A percentile compares a stretch with the other conserved stretches of the same genome.
Conservation (phyloP, 1,284 basidiomycete genomes). For the Malassezia sp. region DNA sequence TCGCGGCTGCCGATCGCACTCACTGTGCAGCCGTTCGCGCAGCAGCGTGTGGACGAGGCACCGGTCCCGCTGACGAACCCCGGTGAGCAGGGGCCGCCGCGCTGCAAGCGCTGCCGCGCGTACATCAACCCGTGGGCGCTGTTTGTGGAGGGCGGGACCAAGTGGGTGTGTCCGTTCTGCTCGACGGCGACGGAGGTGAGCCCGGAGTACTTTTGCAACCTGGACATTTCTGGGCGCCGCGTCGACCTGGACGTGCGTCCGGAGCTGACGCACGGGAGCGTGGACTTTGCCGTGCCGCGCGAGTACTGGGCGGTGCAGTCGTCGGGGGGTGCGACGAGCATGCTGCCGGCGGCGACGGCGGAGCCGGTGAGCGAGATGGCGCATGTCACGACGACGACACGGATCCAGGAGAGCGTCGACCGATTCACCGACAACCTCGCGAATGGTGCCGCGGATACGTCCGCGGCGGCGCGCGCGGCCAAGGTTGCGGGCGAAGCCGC, state of each 20-base stretch:
- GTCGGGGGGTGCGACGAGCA: conserved; percentile 21
- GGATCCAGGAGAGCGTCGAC: conserved; percentile 19
- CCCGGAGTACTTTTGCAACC: conserved; percentile 68
- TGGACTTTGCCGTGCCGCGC: conserved; percentile 75
- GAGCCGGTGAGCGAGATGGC: conserved; percentile 25
- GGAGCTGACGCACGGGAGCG: conserved; percentile 78
- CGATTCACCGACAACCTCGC: conserved; percentile 5
- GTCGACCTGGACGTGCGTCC: conserved; percentile 72
- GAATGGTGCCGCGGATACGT: conserved; percentile 19
- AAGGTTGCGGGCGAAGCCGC: conserved; percentile 41
- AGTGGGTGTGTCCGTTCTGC: conserved; percentile 90
- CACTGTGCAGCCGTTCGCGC: conserved; percentile 80
- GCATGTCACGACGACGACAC: conserved; percentile 32
- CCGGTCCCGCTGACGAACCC: conserved; percentile 60
- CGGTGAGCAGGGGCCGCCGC: conserved; percentile 63
- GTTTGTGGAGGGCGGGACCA: conserved; percentile 71
- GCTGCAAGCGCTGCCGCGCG: conserved; percentile 73
- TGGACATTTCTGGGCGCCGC: conserved; percentile 68
- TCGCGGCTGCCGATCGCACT: conserved; percentile 71
- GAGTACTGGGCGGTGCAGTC: conserved; percentile 67
- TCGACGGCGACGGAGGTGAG: conserved; percentile 60
- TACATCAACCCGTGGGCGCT: conserved; percentile 93
- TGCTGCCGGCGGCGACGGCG: conserved; percentile 25
- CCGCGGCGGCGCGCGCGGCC: conserved; percentile 36
- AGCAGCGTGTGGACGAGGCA: conserved; percentile 56